Percentiles rank a stretch among this genome's conserved stretches.
Evolutionary conservation across 768 basidiomycete genomes (phyloP).

Genomic region (Pluteus cervinus): DNA sequence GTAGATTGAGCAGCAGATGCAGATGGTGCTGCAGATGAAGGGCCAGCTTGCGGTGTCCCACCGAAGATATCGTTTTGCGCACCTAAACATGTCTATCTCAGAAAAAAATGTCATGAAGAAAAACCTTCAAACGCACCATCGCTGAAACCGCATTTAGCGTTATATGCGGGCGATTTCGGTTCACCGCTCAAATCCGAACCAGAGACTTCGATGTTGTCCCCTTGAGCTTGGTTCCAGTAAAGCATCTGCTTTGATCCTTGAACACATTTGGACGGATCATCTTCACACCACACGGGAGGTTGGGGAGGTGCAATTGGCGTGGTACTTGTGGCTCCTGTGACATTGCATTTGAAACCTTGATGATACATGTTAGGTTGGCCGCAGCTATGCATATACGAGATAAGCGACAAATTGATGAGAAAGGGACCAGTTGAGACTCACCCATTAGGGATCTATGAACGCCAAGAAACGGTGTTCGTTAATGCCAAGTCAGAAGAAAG

Average conservation of each 20-base stretch:
- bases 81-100: conserved; percentile 17
- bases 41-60: too few relatives aligned
- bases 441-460: conserved; percentile 32
- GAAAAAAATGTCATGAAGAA: background rate
- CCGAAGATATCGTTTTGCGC: conserved; percentile 41
- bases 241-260: conserved; percentile 52
- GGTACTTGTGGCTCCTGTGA: conserved; percentile 34
- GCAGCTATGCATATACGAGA: conserved; percentile 26
- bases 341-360: conserved; percentile 40
- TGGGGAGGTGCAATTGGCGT: conserved; percentile 33
- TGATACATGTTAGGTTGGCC: conserved; percentile 51
- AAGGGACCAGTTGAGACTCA: conserved; percentile 11
- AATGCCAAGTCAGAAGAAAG: background rate
- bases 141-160: conserved; percentile 38
- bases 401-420: background rate
- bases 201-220: conserved; percentile 41
- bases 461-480: background rate
- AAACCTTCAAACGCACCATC: conserved; percentile 29
- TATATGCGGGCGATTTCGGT: conserved; percentile 44
- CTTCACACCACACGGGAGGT: conserved; percentile 49
- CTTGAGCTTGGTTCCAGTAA: conserved; percentile 44
- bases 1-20: too few relatives aligned
- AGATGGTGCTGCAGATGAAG: too few relatives aligned
- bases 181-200: conserved; percentile 33
- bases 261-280: conserved; percentile 32